A percentile compares a stretch with the other conserved stretches of the same genome.
phyloP scores from a whole-genome alignment of 495 filamentous ascomycete genomes.

The Cercophora newfieldiana region DNA sequence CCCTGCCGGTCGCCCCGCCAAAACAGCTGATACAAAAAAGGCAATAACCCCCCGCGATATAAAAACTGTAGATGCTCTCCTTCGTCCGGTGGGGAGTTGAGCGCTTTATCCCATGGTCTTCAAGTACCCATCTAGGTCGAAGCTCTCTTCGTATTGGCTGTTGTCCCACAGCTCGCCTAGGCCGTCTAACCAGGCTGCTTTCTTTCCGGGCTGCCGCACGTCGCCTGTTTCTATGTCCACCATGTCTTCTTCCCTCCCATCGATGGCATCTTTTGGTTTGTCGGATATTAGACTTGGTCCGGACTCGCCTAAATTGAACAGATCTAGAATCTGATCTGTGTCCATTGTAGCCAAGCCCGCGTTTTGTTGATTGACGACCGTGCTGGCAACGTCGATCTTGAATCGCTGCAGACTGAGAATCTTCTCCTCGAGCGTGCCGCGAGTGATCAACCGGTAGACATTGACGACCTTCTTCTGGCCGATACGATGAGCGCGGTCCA shows the following conservation, averaged over 20 bases:
- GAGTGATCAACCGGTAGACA: constrained; percentile 94
- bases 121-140: constrained; percentile 89
- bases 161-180: constrained; percentile 96
- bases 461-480: constrained; percentile 99
- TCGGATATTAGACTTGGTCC: constrained; percentile 61
- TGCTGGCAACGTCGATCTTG: constrained; percentile 98
- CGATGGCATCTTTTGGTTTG: constrained; percentile 54
- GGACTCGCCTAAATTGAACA: constrained; percentile 88
- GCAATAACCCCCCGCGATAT: not conserved
- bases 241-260: constrained; percentile 82
- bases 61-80: not conserved
- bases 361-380: constrained; percentile 98
- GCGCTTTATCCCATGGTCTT: constrained; percentile 69
- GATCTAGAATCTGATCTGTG: constrained; percentile 94
- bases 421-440: constrained; percentile 97
- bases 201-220: constrained; percentile 92
- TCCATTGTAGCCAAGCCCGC: constrained; percentile 92
- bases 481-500: constrained; percentile 98
- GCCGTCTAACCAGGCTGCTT: constrained; percentile 88
- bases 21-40: not conserved
- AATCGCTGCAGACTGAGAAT: constrained; percentile 97
- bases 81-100: not conserved
- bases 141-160: constrained; percentile 93
- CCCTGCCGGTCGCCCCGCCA: not conserved
- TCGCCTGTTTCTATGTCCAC: constrained; percentile 89